phyloP scores from a whole-genome alignment of 805 yeast genomes.

The Kuraishia borneana region DNA sequence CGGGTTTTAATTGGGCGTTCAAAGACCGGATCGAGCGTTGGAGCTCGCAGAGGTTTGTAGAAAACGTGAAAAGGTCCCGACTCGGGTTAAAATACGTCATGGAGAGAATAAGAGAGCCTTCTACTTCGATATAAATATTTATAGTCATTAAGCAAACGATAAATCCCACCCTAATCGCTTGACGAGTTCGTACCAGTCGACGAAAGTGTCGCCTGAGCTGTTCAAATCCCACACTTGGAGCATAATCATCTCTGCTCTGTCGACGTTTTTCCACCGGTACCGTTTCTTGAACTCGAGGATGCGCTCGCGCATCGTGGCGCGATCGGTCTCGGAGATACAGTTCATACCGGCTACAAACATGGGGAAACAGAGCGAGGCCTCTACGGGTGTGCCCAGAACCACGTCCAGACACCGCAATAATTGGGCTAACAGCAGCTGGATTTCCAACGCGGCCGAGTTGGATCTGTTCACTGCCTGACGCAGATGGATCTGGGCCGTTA shows the following conservation, averaged over 20 bases:
- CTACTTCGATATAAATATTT: background rate
- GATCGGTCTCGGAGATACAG: conserved; percentile 39
- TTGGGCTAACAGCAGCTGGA: conserved; percentile 46
- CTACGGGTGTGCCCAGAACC: conserved; percentile 54
- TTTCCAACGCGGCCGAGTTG: conserved; percentile 52
- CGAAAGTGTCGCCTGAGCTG: conserved; percentile 42
- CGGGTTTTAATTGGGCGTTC: conserved; percentile 57
- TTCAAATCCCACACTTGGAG: conserved; percentile 37
- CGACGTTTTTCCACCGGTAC: conserved; percentile 59
- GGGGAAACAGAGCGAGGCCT: conserved; percentile 67
- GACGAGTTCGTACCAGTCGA: conserved; percentile 66
- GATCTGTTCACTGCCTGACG: conserved; percentile 51
- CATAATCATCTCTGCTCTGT: conserved; percentile 30
- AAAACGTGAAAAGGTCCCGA: conserved; percentile 54
- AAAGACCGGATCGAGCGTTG: conserved; percentile 71
- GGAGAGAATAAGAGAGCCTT: conserved; percentile 24
- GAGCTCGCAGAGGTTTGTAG: conserved; percentile 62
- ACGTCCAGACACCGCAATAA: conserved; percentile 46
- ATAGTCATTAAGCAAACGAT: conserved; percentile 45
- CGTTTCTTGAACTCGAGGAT: conserved; percentile 45
- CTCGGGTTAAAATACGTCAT: conserved; percentile 72
- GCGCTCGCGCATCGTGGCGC: conserved; percentile 37
- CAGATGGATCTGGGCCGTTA: conserved; percentile 57
- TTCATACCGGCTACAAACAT: conserved; percentile 69
- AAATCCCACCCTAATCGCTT: conserved; percentile 66